A percentile compares a stretch with the other conserved stretches of the same genome.
These are phyloP conservation scores for Zymoseptoria brevis DNA, from an alignment of 2,329 filamentous ascomycete genomes.

Conservation along the genomic window DNA sequence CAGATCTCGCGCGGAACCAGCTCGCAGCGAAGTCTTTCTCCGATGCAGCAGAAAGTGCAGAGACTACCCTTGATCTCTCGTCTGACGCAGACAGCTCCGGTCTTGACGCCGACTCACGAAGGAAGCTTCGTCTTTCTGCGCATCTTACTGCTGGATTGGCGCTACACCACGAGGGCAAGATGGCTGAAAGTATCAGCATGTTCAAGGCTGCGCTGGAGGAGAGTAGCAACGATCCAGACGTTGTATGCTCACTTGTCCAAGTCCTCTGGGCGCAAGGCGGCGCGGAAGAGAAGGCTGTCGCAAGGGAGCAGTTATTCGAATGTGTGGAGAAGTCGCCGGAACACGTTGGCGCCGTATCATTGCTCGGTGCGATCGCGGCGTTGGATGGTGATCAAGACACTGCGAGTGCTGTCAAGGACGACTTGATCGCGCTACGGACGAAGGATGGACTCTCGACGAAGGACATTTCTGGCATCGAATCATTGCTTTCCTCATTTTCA, in stretches of 20 bases:
- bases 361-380: slow-evolving; percentile 77
- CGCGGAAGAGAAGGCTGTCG: slow-evolving; percentile 63
- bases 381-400: slow-evolving; percentile 73
- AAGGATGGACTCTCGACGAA: slow-evolving; percentile 51
- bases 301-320: slow-evolving; percentile 70
- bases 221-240: slow-evolving; percentile 67
- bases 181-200: slow-evolving; percentile 64
- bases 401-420: slow-evolving; percentile 69
- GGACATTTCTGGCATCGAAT: slow-evolving; percentile 63
- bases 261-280: slow-evolving; percentile 87
- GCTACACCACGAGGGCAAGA: slow-evolving; percentile 60
- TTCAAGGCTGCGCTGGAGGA: slow-evolving; percentile 76
- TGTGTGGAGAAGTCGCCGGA: slow-evolving; percentile 65
- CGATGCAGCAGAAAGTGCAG: slow-evolving; percentile 68
- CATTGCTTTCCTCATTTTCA: slow-evolving; percentile 68
- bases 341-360: slow-evolving; percentile 70
- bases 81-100: slow-evolving; percentile 59
- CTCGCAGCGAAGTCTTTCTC: slow-evolving; percentile 60
- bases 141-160: slow-evolving; percentile 81
- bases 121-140: slow-evolving; percentile 69
- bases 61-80: slow-evolving; percentile 70
- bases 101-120: slow-evolving; percentile 56
- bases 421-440: slow-evolving; percentile 65
- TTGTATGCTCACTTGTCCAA: slow-evolving; percentile 79
- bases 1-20: slow-evolving; percentile 77